phyloP scores from a whole-genome alignment of 306 rosid species.

The Oxytropis ochrocephala region DNA sequence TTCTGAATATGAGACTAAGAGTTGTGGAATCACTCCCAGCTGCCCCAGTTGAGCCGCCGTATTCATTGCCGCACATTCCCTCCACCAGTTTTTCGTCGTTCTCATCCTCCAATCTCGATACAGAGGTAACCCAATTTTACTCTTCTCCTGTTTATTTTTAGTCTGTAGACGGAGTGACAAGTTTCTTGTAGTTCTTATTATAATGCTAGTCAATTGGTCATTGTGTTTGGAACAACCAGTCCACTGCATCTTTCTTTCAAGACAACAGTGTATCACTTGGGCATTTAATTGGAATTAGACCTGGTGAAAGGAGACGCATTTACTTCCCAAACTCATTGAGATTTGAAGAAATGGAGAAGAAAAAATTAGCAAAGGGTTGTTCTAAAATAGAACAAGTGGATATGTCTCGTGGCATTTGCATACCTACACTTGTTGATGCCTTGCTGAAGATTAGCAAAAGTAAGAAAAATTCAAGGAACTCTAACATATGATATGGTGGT shows the following conservation, averaged over 20 bases:
- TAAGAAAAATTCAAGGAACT: slow-evolving; percentile 46
- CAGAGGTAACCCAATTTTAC: too few species aligned
- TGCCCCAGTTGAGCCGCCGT: slow-evolving; percentile 22
- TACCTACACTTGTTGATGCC: slow-evolving; percentile 38
- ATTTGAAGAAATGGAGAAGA: slow-evolving; percentile 34
- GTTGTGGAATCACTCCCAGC: slow-evolving; percentile 37
- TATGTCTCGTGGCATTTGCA: slow-evolving; percentile 40
- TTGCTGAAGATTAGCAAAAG: slow-evolving; percentile 37
- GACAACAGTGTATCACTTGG: slow-evolving; percentile 72
- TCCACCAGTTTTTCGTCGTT: slow-evolving; percentile 72
- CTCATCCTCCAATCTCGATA: slow-evolving; percentile 83
- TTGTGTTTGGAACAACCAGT: slow-evolving; percentile 48
- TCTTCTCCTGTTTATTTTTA: too few species aligned
- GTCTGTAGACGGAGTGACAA: too few species aligned
- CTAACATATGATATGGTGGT: slow-evolving; percentile 1
- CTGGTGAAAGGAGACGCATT: slow-evolving; percentile 47
- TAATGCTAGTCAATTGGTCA: too few species aligned
- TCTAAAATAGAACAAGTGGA: slow-evolving; percentile 29
- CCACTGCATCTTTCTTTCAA: slow-evolving; percentile 79
- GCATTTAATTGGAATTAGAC: slow-evolving; percentile 55
- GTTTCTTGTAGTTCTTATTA: too few species aligned
- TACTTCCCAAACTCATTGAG: slow-evolving; percentile 34
- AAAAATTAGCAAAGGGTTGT: slow-evolving; percentile 4
- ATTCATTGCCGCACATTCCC: slow-evolving; percentile 28
- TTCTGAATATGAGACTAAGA: slow-evolving; percentile 45